phyloP scores from a whole-genome alignment of 306 rosid genomes.

The Dryas octopetala region DNA sequence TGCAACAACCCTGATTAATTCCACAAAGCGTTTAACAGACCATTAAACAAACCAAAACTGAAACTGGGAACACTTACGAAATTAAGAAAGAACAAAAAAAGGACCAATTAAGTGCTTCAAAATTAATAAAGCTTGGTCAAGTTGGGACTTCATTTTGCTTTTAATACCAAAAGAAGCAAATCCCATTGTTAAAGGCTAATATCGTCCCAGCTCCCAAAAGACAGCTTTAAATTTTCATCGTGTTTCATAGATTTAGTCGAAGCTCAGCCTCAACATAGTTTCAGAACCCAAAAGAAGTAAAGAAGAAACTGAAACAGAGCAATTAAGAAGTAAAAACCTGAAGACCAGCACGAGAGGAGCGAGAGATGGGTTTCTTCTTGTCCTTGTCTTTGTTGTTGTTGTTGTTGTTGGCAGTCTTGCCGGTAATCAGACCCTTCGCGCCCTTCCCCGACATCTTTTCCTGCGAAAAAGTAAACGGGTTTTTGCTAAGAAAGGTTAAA shows the following conservation, averaged over 20 bases:
- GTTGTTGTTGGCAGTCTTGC: conserved; percentile 40
- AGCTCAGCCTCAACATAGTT: neutral
- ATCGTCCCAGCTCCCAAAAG: neutral
- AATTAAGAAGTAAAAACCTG: conserved; percentile 38
- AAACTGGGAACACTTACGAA: neutral
- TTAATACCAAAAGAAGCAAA: neutral
- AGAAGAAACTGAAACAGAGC: conserved; percentile 11
- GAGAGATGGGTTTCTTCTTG: conserved; percentile 79
- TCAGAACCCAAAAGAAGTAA: neutral
- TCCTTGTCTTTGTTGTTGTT: conserved; percentile 55
- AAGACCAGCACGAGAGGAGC: conserved; percentile 84
- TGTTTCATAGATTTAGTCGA: neutral
- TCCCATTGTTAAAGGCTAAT: neutral
- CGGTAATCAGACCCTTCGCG: conserved; percentile 69
- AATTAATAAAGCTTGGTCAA: neutral
- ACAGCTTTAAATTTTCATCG: neutral
- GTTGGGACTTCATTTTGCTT: neutral
- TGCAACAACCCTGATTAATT: neutral
- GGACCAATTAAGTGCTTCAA: neutral
- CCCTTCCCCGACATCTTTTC: conserved; percentile 79
- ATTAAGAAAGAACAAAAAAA: no score
- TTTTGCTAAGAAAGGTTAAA: neutral
- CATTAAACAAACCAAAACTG: neutral
- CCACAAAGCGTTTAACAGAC: no score
- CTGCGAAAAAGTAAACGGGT: conserved; percentile 33